Conservation (phyloP, 306 rosid genomes). For the Acacia melanoxylon region DNA sequence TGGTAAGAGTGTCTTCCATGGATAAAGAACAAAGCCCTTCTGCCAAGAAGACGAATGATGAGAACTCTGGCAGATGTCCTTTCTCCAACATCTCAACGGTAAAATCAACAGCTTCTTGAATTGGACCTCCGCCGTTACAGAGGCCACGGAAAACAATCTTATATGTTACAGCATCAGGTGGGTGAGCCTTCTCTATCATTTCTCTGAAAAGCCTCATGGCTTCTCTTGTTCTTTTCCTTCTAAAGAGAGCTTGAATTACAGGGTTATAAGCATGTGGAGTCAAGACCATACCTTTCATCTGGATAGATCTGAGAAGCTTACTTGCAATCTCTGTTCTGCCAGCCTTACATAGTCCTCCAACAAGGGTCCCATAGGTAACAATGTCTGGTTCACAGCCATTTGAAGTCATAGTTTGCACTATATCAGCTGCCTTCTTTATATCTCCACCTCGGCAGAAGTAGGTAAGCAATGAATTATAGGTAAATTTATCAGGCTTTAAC, state of each 20-base stretch:
- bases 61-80: constrained; percentile 68
- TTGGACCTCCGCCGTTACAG: constrained; percentile 88
- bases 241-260: constrained; percentile 69
- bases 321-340: constrained; percentile 82
- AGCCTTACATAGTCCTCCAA: constrained; percentile 80
- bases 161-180: constrained; percentile 74
- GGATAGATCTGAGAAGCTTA: constrained; percentile 82
- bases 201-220: constrained; percentile 88
- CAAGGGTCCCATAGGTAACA: constrained; percentile 77
- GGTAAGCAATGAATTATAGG: constrained; percentile 81
- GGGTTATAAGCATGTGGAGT: constrained; percentile 85
- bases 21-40: constrained; percentile 87
- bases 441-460: constrained; percentile 75
- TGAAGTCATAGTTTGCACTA: constrained; percentile 78
- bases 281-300: constrained; percentile 83
- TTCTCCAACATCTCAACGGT: constrained; percentile 73
- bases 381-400: constrained; percentile 88
- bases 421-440: constrained; percentile 81
- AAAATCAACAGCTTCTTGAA: constrained; percentile 85
- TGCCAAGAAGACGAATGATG: constrained; percentile 70
- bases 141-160: constrained; percentile 77
- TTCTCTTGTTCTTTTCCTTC: constrained; percentile 70
- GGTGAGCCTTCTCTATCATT: constrained; percentile 78
- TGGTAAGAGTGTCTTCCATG: constrained; percentile 70
- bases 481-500: constrained; percentile 79